Evolutionary conservation across 2,329 filamentous ascomycete genomes (phyloP), one percentile per base, ranked within the genome.

Genomic region (Colletotrichum neosansevieriae): DNA sequence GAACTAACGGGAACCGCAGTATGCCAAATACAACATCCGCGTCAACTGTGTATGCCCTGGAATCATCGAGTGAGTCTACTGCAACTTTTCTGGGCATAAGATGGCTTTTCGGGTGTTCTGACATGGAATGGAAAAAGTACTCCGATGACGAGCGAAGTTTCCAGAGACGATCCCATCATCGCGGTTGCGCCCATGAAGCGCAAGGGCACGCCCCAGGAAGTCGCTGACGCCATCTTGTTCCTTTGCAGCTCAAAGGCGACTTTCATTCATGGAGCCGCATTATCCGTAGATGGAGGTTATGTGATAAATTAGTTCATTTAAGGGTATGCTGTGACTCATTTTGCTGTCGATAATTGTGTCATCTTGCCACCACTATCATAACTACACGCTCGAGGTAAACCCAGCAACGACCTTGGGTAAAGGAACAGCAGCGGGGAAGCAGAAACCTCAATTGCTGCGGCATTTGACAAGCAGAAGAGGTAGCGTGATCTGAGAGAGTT

Each of bases 11-110:
- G 3, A 45, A 6, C 2, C 10, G 12, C 42, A 83, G 81, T 84
- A 84, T 70, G 78, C 81, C 3, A 77, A 81, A 40, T 74, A 83
- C 42, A 78, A 79, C 40, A 83, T 85, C 63, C 72, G 82, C 3
- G 75, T 84, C 50, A 84, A 84, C 61, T 82, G 79, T 58, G 79
- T 84, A 13, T 84, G 82, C 63, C 82, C 81, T 2, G 82, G 83
- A 17, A 75, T 84, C 2, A 82, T 82, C n/a, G 79, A 79, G 79
- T 79, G 69, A 73, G 74, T 68, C 19, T 29, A 10, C 7, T 1
- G 7, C 4, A 3, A 9, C 3, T 6, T 21, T 53, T 7, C 4
- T 47, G 7, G 36, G 36, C 29, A 7, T 7, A 9, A 9, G 1
- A 29, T 29, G 29, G 2, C 36, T n/a, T 0, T 21, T 2, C 21